Base-by-base conservation (phyloP, 139 green algal species). In the Chlamydomonas urium region DNA sequence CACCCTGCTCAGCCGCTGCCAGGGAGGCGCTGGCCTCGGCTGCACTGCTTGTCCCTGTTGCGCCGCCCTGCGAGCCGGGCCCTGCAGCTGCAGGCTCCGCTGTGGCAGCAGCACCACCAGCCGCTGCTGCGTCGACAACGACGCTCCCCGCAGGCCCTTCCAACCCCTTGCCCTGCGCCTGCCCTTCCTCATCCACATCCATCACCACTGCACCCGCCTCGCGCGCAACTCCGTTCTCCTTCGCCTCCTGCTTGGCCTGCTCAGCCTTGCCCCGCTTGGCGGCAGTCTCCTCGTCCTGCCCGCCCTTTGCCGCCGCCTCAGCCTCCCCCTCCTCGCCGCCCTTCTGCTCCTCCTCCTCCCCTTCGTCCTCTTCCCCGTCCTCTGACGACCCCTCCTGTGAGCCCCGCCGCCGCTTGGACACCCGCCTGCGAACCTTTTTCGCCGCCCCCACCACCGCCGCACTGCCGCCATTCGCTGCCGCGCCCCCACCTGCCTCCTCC, bases 311-410 rank as follows among this genome's bases (percentile, higher is more conserved):
- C 32, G n/a, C 21, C 47, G 70, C 47, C 24, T 37, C 29, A 1
- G 24, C 35, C 47, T 36, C 66, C 47, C 53, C 69, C n/a, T n/a
- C 59, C 36, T 62, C 50, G 31, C 0, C 66, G 4, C 74, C 65
- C 33, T 23, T 53, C n/a, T 68, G 50, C 8, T 42, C 68, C 36
- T 2, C 33, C 38, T 50, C 42, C 42, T 50, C 42, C 8, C 10
- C 8, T 24, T 8, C 8, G 14, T 50, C 10, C 42, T 50, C 42
- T 8, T 50, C 42, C 10, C 42, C 42, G 42, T 50, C 42, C 10
- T 50, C n/a, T n/a, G n/a, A n/a, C n/a, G n/a, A n/a, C n/a, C n/a
- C n/a, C n/a, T n/a, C n/a, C n/a, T n/a, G n/a, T n/a, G n/a, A n/a
- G n/a, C n/a, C n/a, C n/a, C n/a, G n/a, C n/a, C n/a, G n/a, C n/a